Percentiles rank a stretch among this genome's conserved stretches.
These are phyloP conservation scores for Gossypium davidsonii DNA, from an alignment of 441 rosid species.

Conservation along the genomic window DNA sequence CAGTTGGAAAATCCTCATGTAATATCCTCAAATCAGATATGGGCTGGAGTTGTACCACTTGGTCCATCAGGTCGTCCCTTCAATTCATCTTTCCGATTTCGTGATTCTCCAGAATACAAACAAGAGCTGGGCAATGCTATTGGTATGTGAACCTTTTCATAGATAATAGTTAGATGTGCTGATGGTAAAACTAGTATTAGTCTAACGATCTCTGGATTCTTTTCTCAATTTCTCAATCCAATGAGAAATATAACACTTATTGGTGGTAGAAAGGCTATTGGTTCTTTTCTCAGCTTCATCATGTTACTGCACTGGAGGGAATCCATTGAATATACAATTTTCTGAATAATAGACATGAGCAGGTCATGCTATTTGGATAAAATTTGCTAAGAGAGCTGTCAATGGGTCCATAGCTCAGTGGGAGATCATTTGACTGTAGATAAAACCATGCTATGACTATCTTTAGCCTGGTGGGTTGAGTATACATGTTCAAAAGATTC, in stretches of 20 bases:
- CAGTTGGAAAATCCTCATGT: constrained; percentile 97
- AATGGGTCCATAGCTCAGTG: background rate
- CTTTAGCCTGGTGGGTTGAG: background rate
- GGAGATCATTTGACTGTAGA: background rate
- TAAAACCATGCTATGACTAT: background rate
- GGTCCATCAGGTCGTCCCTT: constrained; percentile 82
- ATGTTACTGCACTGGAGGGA: background rate
- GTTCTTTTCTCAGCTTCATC: background rate
- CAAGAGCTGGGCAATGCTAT: constrained; percentile 97
- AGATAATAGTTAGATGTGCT: constrained; percentile 17
- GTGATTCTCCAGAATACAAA: constrained; percentile 82
- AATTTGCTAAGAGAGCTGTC: background rate
- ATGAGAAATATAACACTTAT: constrained; percentile 4
- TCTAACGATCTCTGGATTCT: constrained; percentile 10
- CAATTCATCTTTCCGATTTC: constrained; percentile 76
- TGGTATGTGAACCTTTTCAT: constrained; percentile 46
- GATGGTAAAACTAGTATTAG: constrained; percentile 15
- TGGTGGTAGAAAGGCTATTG: background rate
- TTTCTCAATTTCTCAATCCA: background rate
- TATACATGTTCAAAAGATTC: background rate
- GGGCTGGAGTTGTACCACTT: constrained; percentile 83
- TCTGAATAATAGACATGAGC: background rate
- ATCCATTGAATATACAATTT: background rate
- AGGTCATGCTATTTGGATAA: background rate
- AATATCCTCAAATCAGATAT: constrained; percentile 78